Base-by-base conservation (phyloP, 2,329 filamentous ascomycete genomes). In the Colletotrichum sp. region DNA sequence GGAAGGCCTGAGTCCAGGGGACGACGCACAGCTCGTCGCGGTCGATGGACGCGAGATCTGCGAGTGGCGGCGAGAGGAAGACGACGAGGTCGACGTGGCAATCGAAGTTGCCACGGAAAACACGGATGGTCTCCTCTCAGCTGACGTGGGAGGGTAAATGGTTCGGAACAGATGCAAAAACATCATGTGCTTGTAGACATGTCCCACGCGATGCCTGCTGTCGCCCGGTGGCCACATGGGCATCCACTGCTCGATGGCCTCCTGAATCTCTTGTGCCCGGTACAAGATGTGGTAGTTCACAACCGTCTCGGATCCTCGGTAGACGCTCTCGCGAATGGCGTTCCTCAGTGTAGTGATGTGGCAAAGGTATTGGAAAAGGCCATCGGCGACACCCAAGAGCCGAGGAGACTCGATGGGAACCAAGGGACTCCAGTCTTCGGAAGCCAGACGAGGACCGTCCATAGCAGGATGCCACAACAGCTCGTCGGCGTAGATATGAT, bases 301-400 rank as follows among this genome's bases (percentile, higher is more conserved):
- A 0, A 91, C 88, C 0, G 94, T 94, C 68, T 95, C 92, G 4
- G 91, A 85, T 5, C 91, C 86, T 70, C 90, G 82, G 70, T 88
- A 85, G 79, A 95, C 93, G 68, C 95, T 92, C 36, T 88, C 86
- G 7, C 96, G 91, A 77, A 98, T 94, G 4, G 89, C 89, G 83
- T 96, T 94, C 57, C 95, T 91, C 48, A 98, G 90, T 14, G 91
- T 90, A 3, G 95, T 95, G 76, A 98, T 96, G 80, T 95, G 92
- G 9, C 93, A 93, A 34, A 98, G 92, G 81, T 94, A 93, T 39
- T 91, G 90, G 81, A 98, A 96, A 3, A 98, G 87, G 2, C 95
- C 95, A 80, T 98, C 95, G 55, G 94, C 92, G 30, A 98, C 93
- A 26, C 96, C 96, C 7, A 98, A 88, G 6, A 98, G 88, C n/a